A percentile compares a stretch with the other conserved stretches of the same genome.
These are phyloP conservation scores for Murraya paniculata DNA, from an alignment of 345 rosid genomes.

Conservation along the genomic window DNA sequence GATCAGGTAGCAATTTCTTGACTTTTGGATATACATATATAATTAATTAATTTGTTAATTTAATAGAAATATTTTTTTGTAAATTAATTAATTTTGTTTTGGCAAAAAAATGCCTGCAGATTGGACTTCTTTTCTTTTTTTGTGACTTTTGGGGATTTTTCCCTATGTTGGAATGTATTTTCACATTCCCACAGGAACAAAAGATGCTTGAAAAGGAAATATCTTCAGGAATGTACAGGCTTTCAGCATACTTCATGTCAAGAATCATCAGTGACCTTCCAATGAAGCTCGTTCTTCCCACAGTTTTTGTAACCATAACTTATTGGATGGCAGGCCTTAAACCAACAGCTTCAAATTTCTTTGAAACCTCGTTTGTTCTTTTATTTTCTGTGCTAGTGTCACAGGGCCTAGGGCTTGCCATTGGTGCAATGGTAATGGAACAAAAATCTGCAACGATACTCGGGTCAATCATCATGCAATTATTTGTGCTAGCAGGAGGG, in stretches of 20 bases:
- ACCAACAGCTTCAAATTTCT: constrained; percentile 24
- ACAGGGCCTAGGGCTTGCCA: constrained; percentile 52
- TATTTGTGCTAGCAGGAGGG: constrained; percentile 42
- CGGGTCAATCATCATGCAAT: constrained; percentile 38
- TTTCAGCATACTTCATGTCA: constrained; percentile 82
- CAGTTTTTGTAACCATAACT: constrained; percentile 42
- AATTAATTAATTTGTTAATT: too few species aligned
- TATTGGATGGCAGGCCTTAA: constrained; percentile 80
- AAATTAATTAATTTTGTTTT: too few species aligned
- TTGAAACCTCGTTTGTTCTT: constrained; percentile 42
- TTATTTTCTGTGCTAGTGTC: constrained; percentile 40
- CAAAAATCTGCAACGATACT: constrained; percentile 32
- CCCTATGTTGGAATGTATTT: constrained; percentile 73
- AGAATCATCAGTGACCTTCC: constrained; percentile 64
- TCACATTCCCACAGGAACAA: constrained; percentile 77
- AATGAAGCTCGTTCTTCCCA: constrained; percentile 70
- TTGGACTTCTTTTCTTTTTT: constrained; percentile 68
- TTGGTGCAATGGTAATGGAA: constrained; percentile 55
- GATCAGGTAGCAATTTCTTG: constrained; percentile 49
- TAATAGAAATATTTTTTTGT: too few species aligned
- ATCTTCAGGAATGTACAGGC: constrained; percentile 75
- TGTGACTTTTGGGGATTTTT: constrained; percentile 64
- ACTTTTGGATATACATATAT: too few species aligned
- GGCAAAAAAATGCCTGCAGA: constrained; percentile 26
- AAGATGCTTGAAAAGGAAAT: constrained; percentile 80